A percentile compares a stretch with the other conserved stretches of the same genome.
phyloP scores from a whole-genome alignment of 768 basidiomycete genomes.

The Mycena belliarum region DNA sequence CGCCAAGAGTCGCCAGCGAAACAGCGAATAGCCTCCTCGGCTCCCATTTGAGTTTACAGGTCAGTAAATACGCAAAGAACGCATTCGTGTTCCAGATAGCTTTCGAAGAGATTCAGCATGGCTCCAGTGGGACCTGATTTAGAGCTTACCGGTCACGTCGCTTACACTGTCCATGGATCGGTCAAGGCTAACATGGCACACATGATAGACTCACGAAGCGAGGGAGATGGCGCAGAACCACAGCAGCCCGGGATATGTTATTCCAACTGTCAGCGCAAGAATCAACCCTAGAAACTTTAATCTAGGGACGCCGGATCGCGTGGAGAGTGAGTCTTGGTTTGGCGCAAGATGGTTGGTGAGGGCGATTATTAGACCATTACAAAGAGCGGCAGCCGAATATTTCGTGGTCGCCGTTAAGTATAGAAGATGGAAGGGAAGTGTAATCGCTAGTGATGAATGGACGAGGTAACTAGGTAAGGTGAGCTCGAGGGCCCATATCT shows the following conservation, averaged over 20 bases:
- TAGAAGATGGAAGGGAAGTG: conserved; percentile 81
- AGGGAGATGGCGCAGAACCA: conserved; percentile 77
- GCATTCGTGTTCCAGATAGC: conserved; percentile 88
- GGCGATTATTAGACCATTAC: conserved; percentile 52
- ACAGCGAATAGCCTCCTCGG: conserved; percentile 69
- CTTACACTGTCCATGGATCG: conserved; percentile 54
- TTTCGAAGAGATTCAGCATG: conserved; percentile 4
- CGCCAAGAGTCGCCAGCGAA: conserved; percentile 77
- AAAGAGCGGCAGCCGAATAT: conserved; percentile 47
- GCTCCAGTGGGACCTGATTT: background rate
- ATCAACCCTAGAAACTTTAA: conserved; percentile 39
- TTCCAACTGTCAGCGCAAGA: conserved; percentile 51
- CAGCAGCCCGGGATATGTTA: conserved; percentile 64
- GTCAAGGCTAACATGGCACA: conserved; percentile 16
- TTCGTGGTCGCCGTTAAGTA: conserved; percentile 56
- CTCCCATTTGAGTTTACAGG: conserved; percentile 68
- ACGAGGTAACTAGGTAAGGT: conserved; percentile 68
- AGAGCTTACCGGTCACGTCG: conserved; percentile 67
- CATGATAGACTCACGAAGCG: conserved; percentile 60
- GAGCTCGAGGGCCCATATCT: background rate
- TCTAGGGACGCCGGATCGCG: conserved; percentile 36
- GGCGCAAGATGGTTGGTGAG: conserved; percentile 49
- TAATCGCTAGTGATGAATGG: conserved; percentile 76
- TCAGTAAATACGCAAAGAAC: conserved; percentile 88
- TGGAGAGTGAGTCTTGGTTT: conserved; percentile 22